These are phyloP conservation scores for Calonectria ilicicola DNA, from an alignment of 2,329 filamentous ascomycete species.

Conservation along the genomic window DNA sequence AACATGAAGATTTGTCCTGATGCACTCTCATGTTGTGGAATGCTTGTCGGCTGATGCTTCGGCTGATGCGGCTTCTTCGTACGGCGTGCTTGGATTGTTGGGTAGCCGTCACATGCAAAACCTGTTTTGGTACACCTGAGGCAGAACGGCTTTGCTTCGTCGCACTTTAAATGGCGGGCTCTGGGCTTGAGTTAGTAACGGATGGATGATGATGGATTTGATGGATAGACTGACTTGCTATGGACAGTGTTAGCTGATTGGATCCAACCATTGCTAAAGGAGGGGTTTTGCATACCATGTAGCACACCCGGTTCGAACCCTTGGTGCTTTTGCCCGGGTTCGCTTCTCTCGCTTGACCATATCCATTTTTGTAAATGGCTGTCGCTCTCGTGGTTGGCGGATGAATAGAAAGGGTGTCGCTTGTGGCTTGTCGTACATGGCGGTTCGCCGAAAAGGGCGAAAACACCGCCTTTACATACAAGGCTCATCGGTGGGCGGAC, in stretches of 20 bases:
- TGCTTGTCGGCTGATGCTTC: not conserved
- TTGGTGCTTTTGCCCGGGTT: not conserved
- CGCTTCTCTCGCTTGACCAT: not conserved
- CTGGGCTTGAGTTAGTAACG: conserved; percentile 5
- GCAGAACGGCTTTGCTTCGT: conserved; percentile 42
- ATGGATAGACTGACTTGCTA: not conserved
- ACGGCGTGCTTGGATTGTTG: not conserved
- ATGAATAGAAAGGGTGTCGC: not conserved
- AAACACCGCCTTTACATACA: no score
- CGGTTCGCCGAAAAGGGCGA: not conserved
- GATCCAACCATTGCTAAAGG: not conserved
- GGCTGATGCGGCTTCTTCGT: not conserved
- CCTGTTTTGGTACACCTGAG: conserved; percentile 30
- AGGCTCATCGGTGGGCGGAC: no score
- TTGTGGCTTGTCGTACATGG: not conserved
- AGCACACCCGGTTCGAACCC: not conserved
- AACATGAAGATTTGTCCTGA: no score
- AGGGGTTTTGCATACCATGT: not conserved
- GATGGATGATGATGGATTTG: not conserved
- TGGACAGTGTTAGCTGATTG: not conserved
- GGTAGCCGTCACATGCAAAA: conserved; percentile 39
- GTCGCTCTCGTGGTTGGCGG: not conserved
- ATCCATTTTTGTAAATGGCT: not conserved
- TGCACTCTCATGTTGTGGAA: no score
- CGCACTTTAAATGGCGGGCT: conserved; percentile 41